Percentiles rank a stretch among this genome's conserved stretches.
Conservation (phyloP, 176 grass and related monocot genomes). For the Juncus inflexus region DNA sequence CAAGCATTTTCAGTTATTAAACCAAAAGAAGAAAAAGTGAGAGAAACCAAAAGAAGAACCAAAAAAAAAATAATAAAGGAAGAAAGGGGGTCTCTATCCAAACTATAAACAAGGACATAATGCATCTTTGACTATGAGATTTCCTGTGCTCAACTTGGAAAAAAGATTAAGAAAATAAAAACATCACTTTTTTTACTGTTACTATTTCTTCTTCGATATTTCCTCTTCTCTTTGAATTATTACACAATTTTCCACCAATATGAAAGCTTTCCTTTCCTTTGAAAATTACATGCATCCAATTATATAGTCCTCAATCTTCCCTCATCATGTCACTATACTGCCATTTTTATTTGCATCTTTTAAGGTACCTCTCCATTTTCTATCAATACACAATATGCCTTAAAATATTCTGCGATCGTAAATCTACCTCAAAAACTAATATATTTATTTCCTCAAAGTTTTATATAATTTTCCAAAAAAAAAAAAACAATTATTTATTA, state of each 20-base stretch:
- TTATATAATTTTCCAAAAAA: too few species aligned
- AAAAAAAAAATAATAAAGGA: neutral
- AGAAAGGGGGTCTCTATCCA: neutral
- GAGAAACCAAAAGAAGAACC: too few species aligned
- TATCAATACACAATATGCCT: too few species aligned
- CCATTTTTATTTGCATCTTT: neutral
- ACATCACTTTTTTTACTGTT: constrained; percentile 14
- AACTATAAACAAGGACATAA: neutral
- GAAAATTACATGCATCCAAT: neutral
- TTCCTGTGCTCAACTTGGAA: neutral
- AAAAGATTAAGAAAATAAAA: neutral
- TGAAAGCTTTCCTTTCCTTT: neutral
- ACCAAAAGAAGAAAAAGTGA: too few species aligned
- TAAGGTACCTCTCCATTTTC: neutral
- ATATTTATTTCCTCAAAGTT: too few species aligned
- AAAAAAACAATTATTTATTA: too few species aligned
- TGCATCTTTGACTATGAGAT: constrained; percentile 15
- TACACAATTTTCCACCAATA: neutral
- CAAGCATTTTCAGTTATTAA: too few species aligned
- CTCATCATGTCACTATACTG: neutral
- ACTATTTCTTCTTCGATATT: too few species aligned
- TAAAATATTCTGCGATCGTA: too few species aligned
- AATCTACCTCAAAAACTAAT: too few species aligned
- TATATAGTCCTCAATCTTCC: neutral
- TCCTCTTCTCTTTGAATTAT: neutral